Evolutionary conservation across 768 basidiomycete genomes (phyloP), one percentile per base, ranked within the genome.

Genomic region (Leccinum imitatum): DNA sequence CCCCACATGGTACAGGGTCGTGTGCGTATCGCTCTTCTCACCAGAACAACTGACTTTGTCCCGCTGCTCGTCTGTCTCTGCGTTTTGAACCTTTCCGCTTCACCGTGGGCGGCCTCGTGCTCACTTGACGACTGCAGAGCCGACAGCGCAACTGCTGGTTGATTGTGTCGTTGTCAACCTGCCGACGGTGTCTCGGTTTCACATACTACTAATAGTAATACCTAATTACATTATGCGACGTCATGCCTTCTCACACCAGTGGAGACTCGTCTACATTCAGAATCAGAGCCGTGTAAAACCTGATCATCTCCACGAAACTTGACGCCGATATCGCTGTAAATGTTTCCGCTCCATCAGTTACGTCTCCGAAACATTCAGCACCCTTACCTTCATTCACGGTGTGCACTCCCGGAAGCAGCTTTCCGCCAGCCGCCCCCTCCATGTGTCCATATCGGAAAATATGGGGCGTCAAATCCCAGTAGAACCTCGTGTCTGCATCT

Each of bases 311-410:
- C 50, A 89, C 69, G 60, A 88, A 83, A 5, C 75, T 72, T 59
- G 83, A 80, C 1, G 77, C 78, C 10, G 73, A 64, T 19, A 86
- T 73, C 23, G 76, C 88, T 57, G 50, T 33, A 52, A 21, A 30
- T 6, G 3, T 10, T 27, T 37, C 15, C 58, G 15, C 17, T 37
- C 14, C 6, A 35, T 47, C 37, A 57, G n/a, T n/a, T 3, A 39
- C 5, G 9, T 30, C 23, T 37, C 35, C 54, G 3, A 56, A 33
- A 19, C 13, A 9, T 15, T 14, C 31, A 30, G 5, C 8, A 11
- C 13, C 67, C 82, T 67, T 66, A 87, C 87, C 79, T 79, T 91
- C 90, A 59, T 91, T 82, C 27, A 90, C 82, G 3, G 89, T 89
- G 70, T 91, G 90, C n/a, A 86, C 73, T 1, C 80, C 79, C 25